Conservation (phyloP, 768 basidiomycete species). For the Boletus barrowsii region DNA sequence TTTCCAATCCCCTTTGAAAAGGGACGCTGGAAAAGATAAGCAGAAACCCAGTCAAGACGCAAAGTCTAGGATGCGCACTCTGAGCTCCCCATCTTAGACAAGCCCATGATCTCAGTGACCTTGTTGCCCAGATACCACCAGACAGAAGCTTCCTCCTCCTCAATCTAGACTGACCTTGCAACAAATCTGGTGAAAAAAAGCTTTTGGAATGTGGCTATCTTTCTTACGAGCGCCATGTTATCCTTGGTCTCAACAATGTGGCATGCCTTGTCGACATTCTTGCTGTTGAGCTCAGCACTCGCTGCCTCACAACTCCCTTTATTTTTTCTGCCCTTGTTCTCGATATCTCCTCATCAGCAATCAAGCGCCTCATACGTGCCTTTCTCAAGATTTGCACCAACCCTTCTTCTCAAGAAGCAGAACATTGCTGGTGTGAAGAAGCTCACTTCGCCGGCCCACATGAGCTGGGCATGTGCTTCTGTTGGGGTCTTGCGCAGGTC, state of each 20-base stretch:
- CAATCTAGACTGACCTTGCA: conserved; percentile 46
- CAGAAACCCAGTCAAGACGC: conserved; percentile 39
- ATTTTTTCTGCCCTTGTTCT: conserved; percentile 88
- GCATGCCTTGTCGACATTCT: conserved; percentile 68
- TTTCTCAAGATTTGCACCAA: conserved; percentile 66
- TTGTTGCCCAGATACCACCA: conserved; percentile 39
- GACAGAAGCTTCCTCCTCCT: conserved; percentile 55
- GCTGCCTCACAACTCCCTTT: conserved; percentile 84
- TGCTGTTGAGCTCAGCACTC: conserved; percentile 63
- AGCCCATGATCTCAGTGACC: conserved; percentile 32
- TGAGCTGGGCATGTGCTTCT: conserved; percentile 86
- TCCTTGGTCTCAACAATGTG: conserved; percentile 73
- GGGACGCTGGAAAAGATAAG: conserved; percentile 45
- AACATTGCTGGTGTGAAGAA: conserved; percentile 71
- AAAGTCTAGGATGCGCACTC: conserved; percentile 38
- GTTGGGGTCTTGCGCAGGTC: conserved; percentile 87
- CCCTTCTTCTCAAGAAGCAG: conserved; percentile 38
- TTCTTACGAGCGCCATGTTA: conserved; percentile 67
- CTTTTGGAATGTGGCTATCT: conserved; percentile 66
- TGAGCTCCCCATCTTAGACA: conserved; percentile 38
- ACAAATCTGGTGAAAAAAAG: conserved; percentile 37
- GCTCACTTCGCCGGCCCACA: conserved; percentile 81
- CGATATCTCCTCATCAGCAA: conserved; percentile 72
- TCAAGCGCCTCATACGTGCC: conserved; percentile 72
- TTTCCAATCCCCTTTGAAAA: conserved; percentile 36